These are phyloP conservation scores for Aspergillus sp. DNA, from an alignment of 2,329 filamentous ascomycete genomes.

Conservation along the genomic window DNA sequence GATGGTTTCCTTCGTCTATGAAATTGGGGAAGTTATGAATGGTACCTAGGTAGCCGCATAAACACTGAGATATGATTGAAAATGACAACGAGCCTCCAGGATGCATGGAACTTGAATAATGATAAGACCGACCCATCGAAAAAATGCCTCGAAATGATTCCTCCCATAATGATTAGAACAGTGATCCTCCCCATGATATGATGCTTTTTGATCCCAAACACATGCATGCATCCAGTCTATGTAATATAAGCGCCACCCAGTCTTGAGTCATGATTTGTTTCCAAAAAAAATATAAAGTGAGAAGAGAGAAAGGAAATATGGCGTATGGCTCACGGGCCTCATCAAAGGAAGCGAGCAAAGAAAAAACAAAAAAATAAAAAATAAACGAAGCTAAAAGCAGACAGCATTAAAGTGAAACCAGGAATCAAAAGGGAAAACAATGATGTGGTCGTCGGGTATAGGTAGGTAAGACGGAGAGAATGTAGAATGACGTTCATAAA, in stretches of 20 bases:
- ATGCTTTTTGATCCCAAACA: constrained; percentile 27
- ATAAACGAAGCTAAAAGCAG: constrained; percentile 5
- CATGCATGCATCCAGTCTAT: constrained; percentile 40
- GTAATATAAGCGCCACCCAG: constrained; percentile 35
- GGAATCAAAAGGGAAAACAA: constrained; percentile 6
- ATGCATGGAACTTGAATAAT: constrained; percentile 36
- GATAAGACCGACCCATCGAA: constrained; percentile 23
- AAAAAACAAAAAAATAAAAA: background rate
- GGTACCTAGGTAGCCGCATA: background rate
- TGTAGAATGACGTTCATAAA: constrained; percentile 10
- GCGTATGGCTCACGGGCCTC: background rate
- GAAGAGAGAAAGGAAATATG: constrained; percentile 5
- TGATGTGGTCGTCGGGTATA: background rate
- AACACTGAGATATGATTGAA: constrained; percentile 2
- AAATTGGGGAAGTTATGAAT: background rate
- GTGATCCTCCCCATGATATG: constrained; percentile 20
- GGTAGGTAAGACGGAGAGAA: constrained; percentile 16
- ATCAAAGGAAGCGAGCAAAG: constrained; percentile 7
- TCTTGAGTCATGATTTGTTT: constrained; percentile 28
- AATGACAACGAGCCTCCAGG: constrained; percentile 33
- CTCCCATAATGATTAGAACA: constrained; percentile 11
- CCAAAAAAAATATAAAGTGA: constrained; percentile 18
- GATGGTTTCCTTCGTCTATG: background rate
- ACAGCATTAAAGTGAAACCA: constrained; percentile 11
- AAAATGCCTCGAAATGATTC: constrained; percentile 27